Evolutionary conservation across 177 flowering plant species (phyloP), one percentile per base, ranked within the genome.

Genomic region (Vitis hybrid): DNA sequence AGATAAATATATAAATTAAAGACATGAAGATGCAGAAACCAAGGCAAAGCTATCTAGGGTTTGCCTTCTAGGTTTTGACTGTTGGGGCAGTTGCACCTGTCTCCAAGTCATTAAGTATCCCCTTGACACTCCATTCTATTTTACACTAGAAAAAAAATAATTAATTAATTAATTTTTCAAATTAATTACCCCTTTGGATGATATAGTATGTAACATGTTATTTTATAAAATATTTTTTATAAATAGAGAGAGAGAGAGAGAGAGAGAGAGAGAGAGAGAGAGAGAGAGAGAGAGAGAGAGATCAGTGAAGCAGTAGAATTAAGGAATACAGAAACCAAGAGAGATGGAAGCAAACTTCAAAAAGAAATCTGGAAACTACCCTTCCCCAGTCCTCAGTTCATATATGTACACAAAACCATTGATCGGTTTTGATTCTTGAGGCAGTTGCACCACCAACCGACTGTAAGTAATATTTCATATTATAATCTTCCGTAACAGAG

Each of bases 391-490:
- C 32, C 32, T 30, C 32, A 30, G 5, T 30, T 30, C 32, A 65
- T 59, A 66, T 64, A 64, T 39, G 15, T 11, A 2, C 65, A 64
- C 60, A 52, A 72, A 66, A 13, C 72, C 55, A 48, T 67, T 54
- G 68, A 66, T 51, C 66, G 74, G 69, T 39, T 82, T 71, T 66
- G 78, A 75, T 68, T 69, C 75, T 73, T 67, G 72, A 74, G 79
- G 81, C 80, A 80, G 83, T 79, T 85, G 81, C 77, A 76, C 67
- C 86, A 72, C 56, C 71, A 77, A 70, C 81, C 72, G 54, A 70
- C 66, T 52, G 1, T 15, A 39, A 39, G 1, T 39, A 39, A 39
- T 8, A 6, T 39, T 39, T 39, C 48, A 39, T 39, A 39, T 39
- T 39, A 39, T 39, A 39, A 30, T 39, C 26, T 52, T 51, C 55